Evolutionary conservation across 2,329 filamentous ascomycete genomes (phyloP), one percentile per base, ranked within the genome.

Genomic region (Stagonosporopsis chrysanthemi): DNA sequence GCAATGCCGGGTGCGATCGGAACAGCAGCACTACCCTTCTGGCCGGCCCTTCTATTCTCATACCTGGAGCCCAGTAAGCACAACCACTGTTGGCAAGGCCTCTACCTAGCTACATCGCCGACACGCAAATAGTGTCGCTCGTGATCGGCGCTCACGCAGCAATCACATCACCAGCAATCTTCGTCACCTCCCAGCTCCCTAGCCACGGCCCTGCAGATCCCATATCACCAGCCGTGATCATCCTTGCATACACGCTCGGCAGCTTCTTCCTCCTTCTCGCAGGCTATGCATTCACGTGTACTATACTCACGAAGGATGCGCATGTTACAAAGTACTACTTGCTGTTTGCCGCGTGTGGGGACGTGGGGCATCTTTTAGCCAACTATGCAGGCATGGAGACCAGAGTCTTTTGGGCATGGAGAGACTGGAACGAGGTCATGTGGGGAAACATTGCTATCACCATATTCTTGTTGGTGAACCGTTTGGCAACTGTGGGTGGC

Each of bases 31-130:
- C 52, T 73, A 7, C 67, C 68, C 9, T 39, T 60, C 48, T 71
- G 66, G 67, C 68, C 63, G 7, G 70, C 69, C 15, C 53, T 73
- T 1, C 45, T 73, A 12, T 69, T 70, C 56, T 65, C 64, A 19
- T 71, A 69, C 52, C 44, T 73, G 11, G 64, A 73, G 56, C 66
- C 69, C 6, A 29, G 69, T 70, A 64, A 63, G 68, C 31, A 24
- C 33, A 39, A 26, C 8, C 19, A 3, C 23, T 17, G 2, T 17
- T 7, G 6, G 12, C 19, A 6, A 19, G 31, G 3, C 7, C 6
- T 26, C 5, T 23, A 7, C 2, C n/a, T 19, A 12, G 11, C 14
- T 54, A 22, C 52, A 22, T 31, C 14, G 11, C 42, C 31, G 33
- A 52, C n/a, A 22, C 23, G 19, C 8, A 8, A 24, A 22, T 39